These are phyloP conservation scores for Diplodia sapinea DNA, from an alignment of 2,329 filamentous ascomycete species.

Conservation along the genomic window DNA sequence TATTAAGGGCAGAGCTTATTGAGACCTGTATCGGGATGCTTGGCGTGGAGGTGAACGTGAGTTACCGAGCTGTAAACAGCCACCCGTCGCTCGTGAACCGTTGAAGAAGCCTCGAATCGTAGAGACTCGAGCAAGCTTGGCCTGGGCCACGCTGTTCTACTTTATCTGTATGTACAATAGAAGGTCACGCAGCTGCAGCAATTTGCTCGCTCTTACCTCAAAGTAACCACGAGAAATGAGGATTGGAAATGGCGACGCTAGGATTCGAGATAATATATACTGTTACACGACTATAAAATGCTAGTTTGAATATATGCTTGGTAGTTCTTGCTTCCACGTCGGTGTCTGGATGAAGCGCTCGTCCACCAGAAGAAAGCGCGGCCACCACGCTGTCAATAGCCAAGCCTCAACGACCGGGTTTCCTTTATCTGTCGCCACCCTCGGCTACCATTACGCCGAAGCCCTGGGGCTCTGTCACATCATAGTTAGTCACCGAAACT, in stretches of 20 bases:
- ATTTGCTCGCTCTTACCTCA: background rate
- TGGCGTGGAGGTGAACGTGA: conserved; percentile 9
- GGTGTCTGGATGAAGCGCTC: background rate
- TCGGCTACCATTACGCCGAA: background rate
- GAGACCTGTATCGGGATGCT: conserved; percentile 21
- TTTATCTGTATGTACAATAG: background rate
- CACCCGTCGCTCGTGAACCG: background rate
- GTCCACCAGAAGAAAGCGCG: background rate
- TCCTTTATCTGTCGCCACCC: conserved; percentile 2
- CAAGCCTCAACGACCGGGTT: background rate
- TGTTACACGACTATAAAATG: no score
- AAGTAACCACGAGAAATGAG: background rate
- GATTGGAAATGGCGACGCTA: background rate
- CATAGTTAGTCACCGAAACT: background rate
- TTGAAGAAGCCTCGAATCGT: background rate
- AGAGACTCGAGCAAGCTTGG: background rate
- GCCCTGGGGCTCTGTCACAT: background rate
- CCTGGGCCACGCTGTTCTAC: background rate
- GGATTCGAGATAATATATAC: background rate
- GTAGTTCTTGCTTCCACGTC: background rate
- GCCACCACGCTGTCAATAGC: background rate
- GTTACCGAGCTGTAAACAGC: background rate
- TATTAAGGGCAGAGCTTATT: conserved; percentile 14
- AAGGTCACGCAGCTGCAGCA: background rate
- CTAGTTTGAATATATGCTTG: background rate